phyloP scores from a whole-genome alignment of 371 early-diverging fungal species.

The Actinomucor elegans region DNA sequence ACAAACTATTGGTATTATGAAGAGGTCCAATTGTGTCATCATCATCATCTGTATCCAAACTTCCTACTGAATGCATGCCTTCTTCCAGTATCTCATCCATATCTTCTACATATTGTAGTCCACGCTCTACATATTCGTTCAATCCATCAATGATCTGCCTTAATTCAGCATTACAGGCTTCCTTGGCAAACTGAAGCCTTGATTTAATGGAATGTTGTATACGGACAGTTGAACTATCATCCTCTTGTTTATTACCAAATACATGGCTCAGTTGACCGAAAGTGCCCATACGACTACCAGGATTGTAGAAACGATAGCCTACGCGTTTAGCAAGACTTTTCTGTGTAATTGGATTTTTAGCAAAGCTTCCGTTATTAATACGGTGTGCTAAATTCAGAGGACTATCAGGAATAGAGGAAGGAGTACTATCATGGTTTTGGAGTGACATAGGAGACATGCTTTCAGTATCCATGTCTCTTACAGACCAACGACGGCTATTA shows the following conservation, averaged over 20 bases:
- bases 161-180: conserved; percentile 47
- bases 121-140: conserved; percentile 69
- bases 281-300: conserved; percentile 27
- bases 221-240: conserved; percentile 6
- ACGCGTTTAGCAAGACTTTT: conserved; percentile 25
- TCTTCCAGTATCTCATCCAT: conserved; percentile 31
- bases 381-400: background rate
- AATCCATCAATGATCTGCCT: conserved; percentile 68
- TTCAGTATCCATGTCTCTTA: conserved; percentile 1
- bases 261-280: conserved; percentile 29
- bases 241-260: conserved; percentile 10
- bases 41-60: conserved; percentile 25
- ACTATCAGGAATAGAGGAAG: conserved; percentile 7
- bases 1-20: background rate
- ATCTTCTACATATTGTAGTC: conserved; percentile 61
- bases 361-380: background rate
- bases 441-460: conserved; percentile 15
- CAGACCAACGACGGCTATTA: conserved; percentile 2
- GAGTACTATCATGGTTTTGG: background rate
- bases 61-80: conserved; percentile 15
- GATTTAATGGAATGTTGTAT: conserved; percentile 42
- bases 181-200: conserved; percentile 42
- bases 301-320: conserved; percentile 26
- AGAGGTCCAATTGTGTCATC: conserved; percentile 4
- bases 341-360: conserved; percentile 23